Base-by-base conservation (phyloP, 352 stramenopile genomes). In the Globisporangium acanthophoron region DNA sequence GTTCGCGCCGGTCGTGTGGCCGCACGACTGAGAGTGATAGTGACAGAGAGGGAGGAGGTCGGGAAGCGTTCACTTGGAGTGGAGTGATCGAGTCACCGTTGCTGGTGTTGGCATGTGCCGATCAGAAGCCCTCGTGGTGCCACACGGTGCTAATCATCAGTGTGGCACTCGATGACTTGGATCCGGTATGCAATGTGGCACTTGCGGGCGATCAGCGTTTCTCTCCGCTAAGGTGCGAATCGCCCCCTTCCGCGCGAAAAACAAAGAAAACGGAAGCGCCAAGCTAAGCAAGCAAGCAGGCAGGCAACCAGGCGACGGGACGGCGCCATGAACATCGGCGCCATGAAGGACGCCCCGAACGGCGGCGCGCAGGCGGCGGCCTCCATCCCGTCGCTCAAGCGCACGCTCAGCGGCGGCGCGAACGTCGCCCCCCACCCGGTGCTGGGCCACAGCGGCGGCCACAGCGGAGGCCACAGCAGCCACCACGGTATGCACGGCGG, bases 311-410 rank as follows among this genome's bases (percentile, higher is more conserved):
- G 16, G 39, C 39, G 39, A 37, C 46, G 52, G n/a, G 12, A 24
- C 41, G 29, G 40, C 27, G 59, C 61, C 18, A 91, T 91, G 81
- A 91, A 91, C 67, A 70, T 89, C 55, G 76, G 74, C 48, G 69
- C 73, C 47, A 78, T 91, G 71, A 91, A 91, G 61, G 73, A 76
- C 56, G 66, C 66, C 37, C 50, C 59, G 15, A 80, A 79, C 61
- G 72, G 74, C 58, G 75, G 78, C 43, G 68, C 65, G 64, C 52
- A 58, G 51, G 56, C 60, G 12, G 74, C 64, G 18, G 73, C 80
- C 39, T 72, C 73, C 41, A 95, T 95, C 56, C 85, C 85, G 62
- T 92, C 85, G 40, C 71, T 95, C 39, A 95, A 95, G 70, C 80
- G 84, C 56, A 95, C 84, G 62, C 70, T 93, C 41, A 92, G 81